These are phyloP conservation scores for Microcos paniculata DNA, from an alignment of 345 rosid species.

Conservation along the genomic window DNA sequence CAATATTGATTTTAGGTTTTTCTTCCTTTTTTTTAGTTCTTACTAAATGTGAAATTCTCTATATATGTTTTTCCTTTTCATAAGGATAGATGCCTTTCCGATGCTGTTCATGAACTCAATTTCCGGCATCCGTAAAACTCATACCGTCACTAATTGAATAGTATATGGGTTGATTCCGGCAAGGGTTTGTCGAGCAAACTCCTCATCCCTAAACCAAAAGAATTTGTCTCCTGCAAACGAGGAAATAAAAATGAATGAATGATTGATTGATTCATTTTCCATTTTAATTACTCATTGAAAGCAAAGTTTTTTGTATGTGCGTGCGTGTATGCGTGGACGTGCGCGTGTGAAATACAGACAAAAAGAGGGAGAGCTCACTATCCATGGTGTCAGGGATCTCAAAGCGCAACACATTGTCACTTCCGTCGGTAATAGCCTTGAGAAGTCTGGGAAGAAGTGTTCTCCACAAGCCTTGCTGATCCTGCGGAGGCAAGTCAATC, in stretches of 20 bases:
- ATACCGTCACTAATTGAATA: constrained; percentile 59
- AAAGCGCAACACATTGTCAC: constrained; percentile 49
- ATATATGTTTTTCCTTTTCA: too few species aligned
- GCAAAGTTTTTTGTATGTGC: too few species aligned
- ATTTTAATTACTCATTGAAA: too few species aligned
- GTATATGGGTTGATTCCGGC: constrained; percentile 72
- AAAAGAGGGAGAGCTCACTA: constrained; percentile 27
- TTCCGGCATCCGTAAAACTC: background rate
- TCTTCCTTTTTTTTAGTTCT: background rate
- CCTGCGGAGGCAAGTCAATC: constrained; percentile 30
- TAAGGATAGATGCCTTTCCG: too few species aligned
- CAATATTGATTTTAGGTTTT: background rate
- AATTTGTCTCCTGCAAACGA: constrained; percentile 57
- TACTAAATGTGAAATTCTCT: background rate
- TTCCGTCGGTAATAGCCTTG: constrained; percentile 36
- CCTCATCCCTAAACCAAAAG: constrained; percentile 79
- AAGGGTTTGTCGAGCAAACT: constrained; percentile 72
- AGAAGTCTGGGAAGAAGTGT: constrained; percentile 54
- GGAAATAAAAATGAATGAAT: background rate
- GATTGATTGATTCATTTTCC: too few species aligned
- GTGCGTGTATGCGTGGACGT: too few species aligned
- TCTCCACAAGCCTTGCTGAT: constrained; percentile 36
- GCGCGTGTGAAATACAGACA: too few species aligned
- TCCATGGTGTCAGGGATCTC: constrained; percentile 48
- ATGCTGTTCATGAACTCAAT: background rate